Conservation (phyloP, 192 early-diverging fungal genomes). For the Umbelopsis sp. region DNA sequence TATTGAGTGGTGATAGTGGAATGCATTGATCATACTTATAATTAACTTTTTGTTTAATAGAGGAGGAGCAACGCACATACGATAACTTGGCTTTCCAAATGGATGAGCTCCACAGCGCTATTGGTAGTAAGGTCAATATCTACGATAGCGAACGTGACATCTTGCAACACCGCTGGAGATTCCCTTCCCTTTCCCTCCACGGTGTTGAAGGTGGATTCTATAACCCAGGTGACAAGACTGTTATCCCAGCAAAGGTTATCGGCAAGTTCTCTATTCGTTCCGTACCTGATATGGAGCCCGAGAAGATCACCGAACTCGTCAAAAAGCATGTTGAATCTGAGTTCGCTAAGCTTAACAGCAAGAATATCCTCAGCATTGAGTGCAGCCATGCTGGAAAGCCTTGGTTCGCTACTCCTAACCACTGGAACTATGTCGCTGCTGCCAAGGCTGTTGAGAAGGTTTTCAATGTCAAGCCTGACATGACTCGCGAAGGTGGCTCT, state of each 20-base stretch:
- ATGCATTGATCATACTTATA: no score
- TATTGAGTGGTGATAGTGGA: not conserved
- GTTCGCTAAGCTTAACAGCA: constrained; percentile 88
- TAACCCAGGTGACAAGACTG: constrained; percentile 92
- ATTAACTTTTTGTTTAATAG: constrained; percentile 27
- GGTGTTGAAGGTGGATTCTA: constrained; percentile 98
- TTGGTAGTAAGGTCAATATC: constrained; percentile 77
- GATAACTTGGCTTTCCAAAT: constrained; percentile 80
- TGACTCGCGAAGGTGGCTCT: constrained; percentile 96
- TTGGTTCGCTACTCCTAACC: constrained; percentile 91
- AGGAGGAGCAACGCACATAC: constrained; percentile 82
- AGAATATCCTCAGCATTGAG: constrained; percentile 78
- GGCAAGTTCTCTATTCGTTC: constrained; percentile 99
- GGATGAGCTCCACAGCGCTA: constrained; percentile 76
- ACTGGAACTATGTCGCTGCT: constrained; percentile 94
- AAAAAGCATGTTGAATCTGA: constrained; percentile 74
- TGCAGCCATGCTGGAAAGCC: constrained; percentile 84
- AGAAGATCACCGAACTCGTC: constrained; percentile 75
- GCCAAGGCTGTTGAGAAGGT: constrained; percentile 89
- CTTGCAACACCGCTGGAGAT: constrained; percentile 93
- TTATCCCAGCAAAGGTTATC: constrained; percentile 92
- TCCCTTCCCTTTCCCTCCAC: constrained; percentile 94
- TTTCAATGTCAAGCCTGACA: constrained; percentile 90
- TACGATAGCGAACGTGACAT: constrained; percentile 73
- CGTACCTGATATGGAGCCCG: constrained; percentile 92